phyloP scores from a whole-genome alignment of 2,329 filamentous ascomycete species.

The Endothia cerciana region DNA sequence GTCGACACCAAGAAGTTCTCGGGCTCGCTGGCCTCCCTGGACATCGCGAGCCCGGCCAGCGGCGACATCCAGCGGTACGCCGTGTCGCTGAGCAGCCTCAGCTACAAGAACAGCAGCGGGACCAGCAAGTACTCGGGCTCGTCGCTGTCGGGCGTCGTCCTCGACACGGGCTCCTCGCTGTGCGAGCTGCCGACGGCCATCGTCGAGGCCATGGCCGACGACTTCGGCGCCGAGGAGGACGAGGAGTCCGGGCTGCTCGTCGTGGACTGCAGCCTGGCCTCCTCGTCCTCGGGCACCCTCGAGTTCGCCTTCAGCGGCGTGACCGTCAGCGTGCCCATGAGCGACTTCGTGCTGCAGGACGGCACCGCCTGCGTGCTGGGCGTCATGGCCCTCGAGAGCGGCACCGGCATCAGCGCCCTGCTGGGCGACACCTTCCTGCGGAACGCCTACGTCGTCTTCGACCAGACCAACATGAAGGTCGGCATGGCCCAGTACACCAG shows the following conservation, averaged over 20 bases:
- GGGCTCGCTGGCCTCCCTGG: conserved; percentile 39
- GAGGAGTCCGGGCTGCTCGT: conserved; percentile 45
- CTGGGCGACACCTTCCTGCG: conserved; percentile 40
- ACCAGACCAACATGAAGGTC: conserved; percentile 39
- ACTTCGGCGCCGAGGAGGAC: conserved; percentile 51
- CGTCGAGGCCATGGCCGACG: conserved; percentile 48
- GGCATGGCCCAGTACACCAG: conserved; percentile 39
- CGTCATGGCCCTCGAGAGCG: conserved; percentile 31
- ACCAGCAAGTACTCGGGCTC: conserved; percentile 34
- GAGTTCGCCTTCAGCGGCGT: conserved; percentile 45
- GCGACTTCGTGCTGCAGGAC: conserved; percentile 41
- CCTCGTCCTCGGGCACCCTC: conserved; percentile 38
- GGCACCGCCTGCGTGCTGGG: conserved; percentile 31
- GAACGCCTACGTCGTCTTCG: conserved; percentile 39
- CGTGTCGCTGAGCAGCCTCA: conserved; percentile 45
- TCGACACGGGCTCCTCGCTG: conserved; percentile 70
- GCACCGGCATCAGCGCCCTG: conserved; percentile 31
- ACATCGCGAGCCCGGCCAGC: conserved; percentile 37
- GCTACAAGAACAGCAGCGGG: conserved; percentile 38
- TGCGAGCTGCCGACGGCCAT: conserved; percentile 66
- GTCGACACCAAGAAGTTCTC: conserved; percentile 51
- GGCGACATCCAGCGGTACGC: conserved; percentile 44
- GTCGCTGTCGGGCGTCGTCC: conserved; percentile 50
- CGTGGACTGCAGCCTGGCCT: conserved; percentile 44
- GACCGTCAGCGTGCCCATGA: conserved; percentile 44